Conservation (phyloP, 108 stramenopile species). For the Discostella pseudostelligera region DNA sequence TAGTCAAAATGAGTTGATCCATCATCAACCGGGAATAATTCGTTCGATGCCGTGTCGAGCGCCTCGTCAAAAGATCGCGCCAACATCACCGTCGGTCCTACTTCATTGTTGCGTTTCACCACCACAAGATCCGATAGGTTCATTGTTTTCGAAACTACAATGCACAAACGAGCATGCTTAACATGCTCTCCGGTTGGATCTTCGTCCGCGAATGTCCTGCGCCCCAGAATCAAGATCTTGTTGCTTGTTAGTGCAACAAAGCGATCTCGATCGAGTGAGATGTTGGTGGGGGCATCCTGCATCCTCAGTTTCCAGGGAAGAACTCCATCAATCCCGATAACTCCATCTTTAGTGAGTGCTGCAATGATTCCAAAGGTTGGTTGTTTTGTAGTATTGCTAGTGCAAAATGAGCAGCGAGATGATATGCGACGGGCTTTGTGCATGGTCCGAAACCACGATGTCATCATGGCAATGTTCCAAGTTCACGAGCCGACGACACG, state of each 20-base stretch:
- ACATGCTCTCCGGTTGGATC: constrained; percentile 49
- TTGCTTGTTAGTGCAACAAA: constrained; percentile 60
- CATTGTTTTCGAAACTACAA: constrained; percentile 63
- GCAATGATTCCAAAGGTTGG: constrained; percentile 73
- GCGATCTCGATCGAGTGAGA: constrained; percentile 58
- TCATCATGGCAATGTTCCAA: no score
- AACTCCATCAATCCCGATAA: constrained; percentile 72
- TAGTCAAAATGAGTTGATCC: constrained; percentile 2
- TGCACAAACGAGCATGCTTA: constrained; percentile 56
- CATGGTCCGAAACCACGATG: no score
- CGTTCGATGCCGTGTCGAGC: constrained; percentile 48
- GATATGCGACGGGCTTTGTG: no score
- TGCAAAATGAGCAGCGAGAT: background rate
- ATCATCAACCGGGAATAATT: background rate
- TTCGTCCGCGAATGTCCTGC: constrained; percentile 59
- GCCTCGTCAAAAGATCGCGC: constrained; percentile 71
- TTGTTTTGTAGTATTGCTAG: background rate
- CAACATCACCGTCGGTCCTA: constrained; percentile 27
- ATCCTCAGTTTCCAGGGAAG: constrained; percentile 58
- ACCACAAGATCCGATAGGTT: background rate
- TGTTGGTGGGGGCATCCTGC: background rate
- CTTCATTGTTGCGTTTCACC: constrained; percentile 1
- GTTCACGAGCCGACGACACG: no score
- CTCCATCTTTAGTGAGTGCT: constrained; percentile 57
- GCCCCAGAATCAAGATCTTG: constrained; percentile 67